Evolutionary conservation across 1,284 basidiomycete genomes (phyloP).

Genomic region (Prillingera fragicola): DNA sequence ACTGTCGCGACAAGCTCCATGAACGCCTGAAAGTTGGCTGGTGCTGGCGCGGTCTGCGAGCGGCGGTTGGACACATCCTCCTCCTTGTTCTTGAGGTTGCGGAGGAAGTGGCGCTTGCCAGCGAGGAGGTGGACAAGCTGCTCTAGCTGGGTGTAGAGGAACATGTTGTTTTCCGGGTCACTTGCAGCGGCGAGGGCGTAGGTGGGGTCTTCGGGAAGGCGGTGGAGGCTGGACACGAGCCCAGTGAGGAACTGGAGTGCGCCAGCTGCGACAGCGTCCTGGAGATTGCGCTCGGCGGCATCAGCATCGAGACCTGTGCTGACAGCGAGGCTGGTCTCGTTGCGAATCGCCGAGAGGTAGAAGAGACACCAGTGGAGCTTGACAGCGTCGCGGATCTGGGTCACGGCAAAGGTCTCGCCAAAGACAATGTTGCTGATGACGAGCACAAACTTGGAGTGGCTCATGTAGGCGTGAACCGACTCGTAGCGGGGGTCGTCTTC

Average conservation of each 20-base stretch:
- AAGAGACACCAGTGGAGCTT: conserved; percentile 83
- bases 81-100: conserved; percentile 83
- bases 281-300: conserved; percentile 71
- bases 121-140: conserved; percentile 66
- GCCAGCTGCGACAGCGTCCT: conserved; percentile 73
- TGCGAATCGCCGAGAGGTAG: conserved; percentile 66
- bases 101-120: conserved; percentile 76
- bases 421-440: conserved; percentile 34
- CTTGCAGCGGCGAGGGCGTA: conserved; percentile 64
- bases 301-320: conserved; percentile 65
- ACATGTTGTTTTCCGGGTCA: conserved; percentile 33
- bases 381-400: conserved; percentile 69
- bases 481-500: conserved; percentile 24
- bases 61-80: conserved; percentile 65
- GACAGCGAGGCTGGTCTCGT: conserved; percentile 57
- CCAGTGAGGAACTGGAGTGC: conserved; percentile 67
- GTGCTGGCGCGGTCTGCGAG: conserved; percentile 53
- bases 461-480: conserved; percentile 11
- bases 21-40: conserved; percentile 66
- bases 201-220: conserved; percentile 52
- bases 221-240: conserved; percentile 39
- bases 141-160: conserved; percentile 65
- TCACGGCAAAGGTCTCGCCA: conserved; percentile 60
- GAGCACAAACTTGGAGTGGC: conserved; percentile 34
- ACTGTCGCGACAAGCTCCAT: conserved; percentile 76